Percentiles rank a stretch among this genome's conserved stretches.
These are phyloP conservation scores for Chenopodium album DNA, from an alignment of 148 eudicot genomes.

Conservation along the genomic window DNA sequence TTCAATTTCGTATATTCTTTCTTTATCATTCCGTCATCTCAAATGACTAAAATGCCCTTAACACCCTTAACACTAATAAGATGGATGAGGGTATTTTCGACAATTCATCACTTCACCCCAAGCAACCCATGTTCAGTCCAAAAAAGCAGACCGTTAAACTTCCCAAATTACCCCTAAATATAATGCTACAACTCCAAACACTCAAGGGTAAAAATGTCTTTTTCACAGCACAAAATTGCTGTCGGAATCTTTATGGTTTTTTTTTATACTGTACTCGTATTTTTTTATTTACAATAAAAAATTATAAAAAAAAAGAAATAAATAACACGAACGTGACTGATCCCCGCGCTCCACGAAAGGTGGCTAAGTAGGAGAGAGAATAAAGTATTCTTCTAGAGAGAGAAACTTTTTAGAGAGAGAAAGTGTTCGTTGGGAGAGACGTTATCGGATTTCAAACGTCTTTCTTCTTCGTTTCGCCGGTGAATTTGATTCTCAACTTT, in stretches of 20 bases:
- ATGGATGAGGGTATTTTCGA: slow-evolving; percentile 12
- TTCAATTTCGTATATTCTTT: slow-evolving; percentile 42
- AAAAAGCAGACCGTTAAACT: slow-evolving; percentile 39
- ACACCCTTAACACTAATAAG: no score
- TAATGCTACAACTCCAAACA: not conserved
- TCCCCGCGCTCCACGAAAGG: slow-evolving; percentile 43
- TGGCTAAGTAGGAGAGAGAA: slow-evolving; percentile 32
- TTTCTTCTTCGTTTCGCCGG: slow-evolving; percentile 12
- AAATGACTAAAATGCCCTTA: slow-evolving; percentile 33
- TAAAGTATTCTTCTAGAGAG: slow-evolving; percentile 17
- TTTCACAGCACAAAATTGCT: not conserved
- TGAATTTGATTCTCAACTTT: slow-evolving; percentile 34
- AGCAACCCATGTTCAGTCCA: slow-evolving; percentile 27
- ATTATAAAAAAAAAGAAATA: slow-evolving; percentile 6
- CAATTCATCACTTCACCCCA: not conserved
- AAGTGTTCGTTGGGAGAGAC: slow-evolving; percentile 31
- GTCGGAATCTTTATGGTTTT: not conserved
- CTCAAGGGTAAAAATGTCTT: slow-evolving; percentile 10
- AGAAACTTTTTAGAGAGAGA: slow-evolving; percentile 27
- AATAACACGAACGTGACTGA: slow-evolving; percentile 46
- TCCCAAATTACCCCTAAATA: slow-evolving; percentile 30
- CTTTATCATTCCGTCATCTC: not conserved
- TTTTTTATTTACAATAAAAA: not conserved
- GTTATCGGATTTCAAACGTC: slow-evolving; percentile 61
- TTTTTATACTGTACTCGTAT: not conserved